Percentiles rank a stretch among this genome's conserved stretches.
These are phyloP conservation scores for Ustilago esculenta DNA, from an alignment of 1,284 basidiomycete species.

Conservation along the genomic window DNA sequence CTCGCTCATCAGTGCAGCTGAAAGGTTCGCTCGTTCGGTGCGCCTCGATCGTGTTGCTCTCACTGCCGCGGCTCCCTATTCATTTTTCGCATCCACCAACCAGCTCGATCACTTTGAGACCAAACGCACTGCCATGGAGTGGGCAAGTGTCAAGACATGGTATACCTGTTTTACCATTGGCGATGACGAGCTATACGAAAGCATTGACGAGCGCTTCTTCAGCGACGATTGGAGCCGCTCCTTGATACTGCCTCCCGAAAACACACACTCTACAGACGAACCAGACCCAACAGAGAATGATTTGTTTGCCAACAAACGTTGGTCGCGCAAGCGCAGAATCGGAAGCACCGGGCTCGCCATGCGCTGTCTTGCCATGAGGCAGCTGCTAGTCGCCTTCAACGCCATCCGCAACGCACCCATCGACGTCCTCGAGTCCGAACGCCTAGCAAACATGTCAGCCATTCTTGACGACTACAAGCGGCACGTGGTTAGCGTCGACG, in stretches of 20 bases:
- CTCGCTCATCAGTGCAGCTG: constrained; percentile 27
- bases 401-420: constrained; percentile 16
- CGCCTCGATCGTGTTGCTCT: constrained; percentile 37
- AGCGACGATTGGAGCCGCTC: constrained; percentile 35
- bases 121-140: constrained; percentile 29
- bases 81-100: constrained; percentile 21
- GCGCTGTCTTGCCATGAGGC: constrained; percentile 28
- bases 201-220: constrained; percentile 29
- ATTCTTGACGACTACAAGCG: constrained; percentile 20
- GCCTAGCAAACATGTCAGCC: constrained; percentile 5
- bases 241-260: constrained; percentile 7
- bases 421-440: constrained; percentile 16
- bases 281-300: constrained; percentile 3
- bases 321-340: constrained; percentile 21
- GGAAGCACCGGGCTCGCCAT: constrained; percentile 36
- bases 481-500: background rate
- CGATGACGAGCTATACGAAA: constrained; percentile 45
- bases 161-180: constrained; percentile 36
- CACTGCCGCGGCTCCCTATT: constrained; percentile 34
- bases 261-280: background rate
- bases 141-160: constrained; percentile 46
- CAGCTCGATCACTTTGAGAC: constrained; percentile 36
- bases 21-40: constrained; percentile 32
- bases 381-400: constrained; percentile 21
- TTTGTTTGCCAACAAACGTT: constrained; percentile 19